Evolutionary conservation across 176 grass and related monocot species (phyloP), one percentile per base, ranked within the genome.

Genomic region (Aegilops umbellulata): DNA sequence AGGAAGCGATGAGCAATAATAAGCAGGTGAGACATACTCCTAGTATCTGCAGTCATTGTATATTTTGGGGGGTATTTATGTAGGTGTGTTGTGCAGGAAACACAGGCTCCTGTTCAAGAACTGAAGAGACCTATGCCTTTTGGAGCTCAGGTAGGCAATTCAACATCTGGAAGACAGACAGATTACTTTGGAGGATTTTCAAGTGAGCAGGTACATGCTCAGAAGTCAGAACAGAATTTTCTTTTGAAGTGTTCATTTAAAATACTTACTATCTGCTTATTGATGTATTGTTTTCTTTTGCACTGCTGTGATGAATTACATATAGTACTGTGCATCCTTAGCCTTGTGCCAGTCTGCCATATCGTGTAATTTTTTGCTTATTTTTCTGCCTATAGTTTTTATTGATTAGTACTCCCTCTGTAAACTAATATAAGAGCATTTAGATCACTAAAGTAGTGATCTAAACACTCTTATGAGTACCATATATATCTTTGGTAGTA

Each of bases 101-200:
- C 42, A 70, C 64, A 79, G 46, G 83, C 83, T 68, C 79, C 65
- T 57, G 80, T 88, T 71, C 85, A 97, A 86, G 76, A 87, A 81
- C 27, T 84, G 81, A 83, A 87, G 35, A 91, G 51, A 10, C 82
- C 82, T 49, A 66, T 57, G n/a, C 70, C 90, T 87, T 91, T 93
- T 84, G 92, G 86, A 87, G 84, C 78, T 38, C 80, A 87, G 67
- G 74, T 87, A 84, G 84, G 75, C 76, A 92, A 94, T 86, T 85
- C 78, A 30, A 80, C 75, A 78, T 82, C 78, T 81, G 88, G 79
- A 31, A 85, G 71, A 74, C 90, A 89, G 79, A 29, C 49, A 32
- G 65, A 68, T 77, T 19, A 13, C 47, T 79, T 76, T 80, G 68
- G 80, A 83, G 60, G 30, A 16, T 89, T 74, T 84, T 75, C 68